Percentiles rank a stretch among this genome's conserved stretches.
Evolutionary conservation across 1,284 basidiomycete species (phyloP).

Genomic region (Trichosporon ovoides): DNA sequence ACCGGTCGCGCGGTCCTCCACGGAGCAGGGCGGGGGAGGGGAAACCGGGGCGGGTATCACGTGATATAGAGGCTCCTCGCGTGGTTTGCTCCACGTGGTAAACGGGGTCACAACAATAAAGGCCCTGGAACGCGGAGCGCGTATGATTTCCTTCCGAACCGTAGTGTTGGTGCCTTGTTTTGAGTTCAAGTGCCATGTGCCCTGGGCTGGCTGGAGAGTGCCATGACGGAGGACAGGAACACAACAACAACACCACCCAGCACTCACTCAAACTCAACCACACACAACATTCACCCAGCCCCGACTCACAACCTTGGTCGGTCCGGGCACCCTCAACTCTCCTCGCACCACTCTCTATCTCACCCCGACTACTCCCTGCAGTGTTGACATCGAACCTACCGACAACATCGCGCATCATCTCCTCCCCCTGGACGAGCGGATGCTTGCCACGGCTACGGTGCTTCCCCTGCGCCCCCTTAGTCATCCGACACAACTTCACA

Average conservation of each 20-base stretch:
- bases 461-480: constrained; percentile 3
- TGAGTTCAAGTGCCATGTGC: no score
- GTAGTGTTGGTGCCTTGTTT: no score
- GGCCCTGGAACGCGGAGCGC: no score
- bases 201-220: background rate
- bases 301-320: background rate
- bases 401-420: background rate
- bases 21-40: no score
- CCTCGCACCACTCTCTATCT: no score
- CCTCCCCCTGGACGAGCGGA: background rate
- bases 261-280: no score
- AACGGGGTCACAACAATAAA: background rate
- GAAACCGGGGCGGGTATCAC: no score
- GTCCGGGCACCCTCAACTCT: background rate
- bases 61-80: no score
- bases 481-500: background rate
- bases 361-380: no score
- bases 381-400: no score
- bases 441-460: constrained; percentile 1
- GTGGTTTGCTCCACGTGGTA: no score
- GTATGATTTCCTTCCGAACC: no score
- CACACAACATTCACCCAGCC: background rate
- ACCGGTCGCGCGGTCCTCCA: background rate
- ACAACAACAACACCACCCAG: constrained; percentile 6
- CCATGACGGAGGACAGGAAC: constrained; percentile 3